Base-by-base conservation (phyloP, 1,284 basidiomycete species). In the Coriolopsis trogii region DNA sequence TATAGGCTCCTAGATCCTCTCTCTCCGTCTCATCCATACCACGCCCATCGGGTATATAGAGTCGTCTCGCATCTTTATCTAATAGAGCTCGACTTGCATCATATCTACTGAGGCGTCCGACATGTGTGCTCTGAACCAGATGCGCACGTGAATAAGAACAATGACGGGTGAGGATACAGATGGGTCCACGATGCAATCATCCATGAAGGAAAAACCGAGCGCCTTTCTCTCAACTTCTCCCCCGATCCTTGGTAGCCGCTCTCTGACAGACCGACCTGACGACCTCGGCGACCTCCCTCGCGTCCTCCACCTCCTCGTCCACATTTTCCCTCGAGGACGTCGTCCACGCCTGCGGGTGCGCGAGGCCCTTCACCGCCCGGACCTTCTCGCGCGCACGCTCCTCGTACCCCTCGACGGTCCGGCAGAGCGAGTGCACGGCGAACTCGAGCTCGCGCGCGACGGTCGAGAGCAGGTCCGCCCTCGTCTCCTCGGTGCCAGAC, bases 381-480 rank as follows among this genome's bases (percentile, higher is more conserved):
- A 68, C 50, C 41, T 68, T 68, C 24, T 58, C 49, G 2, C 46
- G 45, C 1, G 72, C 63, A 4, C 75, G 73, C 13, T 56, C 51
- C 23, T 58, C 62, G 59, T 85, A 84, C 1, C 81, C 81, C 5
- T 70, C 66, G 10, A 60, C 47, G 1, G 79, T 80, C 23, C 71
- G 74, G 36, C 75, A 78, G 63, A 81, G 67, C 0, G 71, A 73
- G 42, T 76, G 69, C 1, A 69, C 71, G 9, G 53, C 61, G 44
- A 78, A 76, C 56, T 85, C 82, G 12, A 81, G 63, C 26, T 74
- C 69, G 26, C 67, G 68, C 4, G 80, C 73, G 4, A 65, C 65
- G 13, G 57, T 47, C 16, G 67, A 68, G 15, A 80, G 58, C 13
- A 75, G 57, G 25, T 63, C 38, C 25, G 49, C 34, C 34, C 39